Base-by-base conservation (phyloP, 2,329 filamentous ascomycete genomes). In the Nigrospora sphaerica region DNA sequence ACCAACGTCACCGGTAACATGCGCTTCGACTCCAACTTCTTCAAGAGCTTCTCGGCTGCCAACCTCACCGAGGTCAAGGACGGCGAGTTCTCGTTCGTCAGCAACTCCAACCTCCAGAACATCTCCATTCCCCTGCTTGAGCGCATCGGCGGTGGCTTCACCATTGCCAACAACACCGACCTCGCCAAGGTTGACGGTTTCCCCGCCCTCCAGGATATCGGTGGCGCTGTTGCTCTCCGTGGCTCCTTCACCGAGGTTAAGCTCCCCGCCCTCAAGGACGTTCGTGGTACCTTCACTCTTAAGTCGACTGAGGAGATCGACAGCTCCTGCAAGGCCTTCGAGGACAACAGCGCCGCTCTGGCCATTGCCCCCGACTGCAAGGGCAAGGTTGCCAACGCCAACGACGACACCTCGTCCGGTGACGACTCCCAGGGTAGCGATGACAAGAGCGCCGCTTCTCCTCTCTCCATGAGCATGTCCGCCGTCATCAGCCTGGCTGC, bases 81-180 rank as follows among this genome's bases (percentile, higher is more conserved):
- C n/a, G 75, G 75, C 52, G 74, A 75, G 49, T 60, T 86, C 49
- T 80, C 81, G 4, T 80, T 86, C 58, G 74, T 81, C 63, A 77
- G 76, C 70, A 85, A 85, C 72, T 65, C 68, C 37, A 63, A 73
- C 50, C 70, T 86, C 43, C 65, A 71, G 63, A 95, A 95, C 78
- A 75, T 96, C 68, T 82, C 84, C 49, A 78, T 95, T 69, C 83
- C 86, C 41, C 40, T 62, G 18, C 75, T 97, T 39, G 76, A 73
- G 54, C 77, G 70, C 46, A 78, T 95, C 59, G 81, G 78, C 56
- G 91, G 88, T 71, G 88, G 86, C 64, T 80, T 95, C 64, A 82
- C 86, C 57, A 81, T 98, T 62, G 85, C 60, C 69, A 95, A 95
- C 81, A 96, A 97, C 83, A 88, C 88, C 50, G 72, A 74, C 46